A percentile compares a stretch with the other conserved stretches of the same genome.
phyloP scores from a whole-genome alignment of 768 basidiomycete genomes.

The Psilocybe tampanensis region DNA sequence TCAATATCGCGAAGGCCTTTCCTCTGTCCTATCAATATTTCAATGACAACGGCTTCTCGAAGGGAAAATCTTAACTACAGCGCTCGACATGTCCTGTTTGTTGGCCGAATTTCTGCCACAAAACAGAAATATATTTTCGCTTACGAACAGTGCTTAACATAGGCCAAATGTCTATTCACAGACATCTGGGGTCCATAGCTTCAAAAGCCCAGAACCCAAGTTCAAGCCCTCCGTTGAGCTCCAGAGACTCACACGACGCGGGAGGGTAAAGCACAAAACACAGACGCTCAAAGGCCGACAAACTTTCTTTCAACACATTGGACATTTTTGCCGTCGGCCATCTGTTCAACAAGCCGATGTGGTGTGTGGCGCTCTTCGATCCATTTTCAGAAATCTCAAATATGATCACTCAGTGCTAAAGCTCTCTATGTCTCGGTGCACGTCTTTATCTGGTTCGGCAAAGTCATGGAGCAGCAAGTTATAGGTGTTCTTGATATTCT shows the following conservation, averaged over 20 bases:
- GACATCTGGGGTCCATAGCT: background rate
- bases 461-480: background rate
- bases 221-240: background rate
- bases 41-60: background rate
- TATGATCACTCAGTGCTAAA: background rate
- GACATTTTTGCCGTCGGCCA: background rate
- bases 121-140: slow-evolving; percentile 7
- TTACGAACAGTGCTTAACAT: slow-evolving; percentile 4
- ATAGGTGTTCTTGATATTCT: background rate
- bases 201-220: slow-evolving; percentile 7
- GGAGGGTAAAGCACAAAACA: background rate
- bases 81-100: slow-evolving; percentile 4
- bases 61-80: background rate
- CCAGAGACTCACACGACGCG: background rate
- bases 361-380: background rate
- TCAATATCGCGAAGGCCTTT: too few relatives aligned
- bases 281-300: slow-evolving; percentile 3
- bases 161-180: slow-evolving; percentile 10
- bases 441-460: background rate
- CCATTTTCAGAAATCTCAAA: background rate
- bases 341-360: background rate
- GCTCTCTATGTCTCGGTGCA: background rate
- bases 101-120: too few relatives aligned
- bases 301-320: background rate
- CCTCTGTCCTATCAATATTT: too few relatives aligned